These are phyloP conservation scores for Epichloe typhina DNA, from an alignment of 2,329 filamentous ascomycete species.

Conservation along the genomic window DNA sequence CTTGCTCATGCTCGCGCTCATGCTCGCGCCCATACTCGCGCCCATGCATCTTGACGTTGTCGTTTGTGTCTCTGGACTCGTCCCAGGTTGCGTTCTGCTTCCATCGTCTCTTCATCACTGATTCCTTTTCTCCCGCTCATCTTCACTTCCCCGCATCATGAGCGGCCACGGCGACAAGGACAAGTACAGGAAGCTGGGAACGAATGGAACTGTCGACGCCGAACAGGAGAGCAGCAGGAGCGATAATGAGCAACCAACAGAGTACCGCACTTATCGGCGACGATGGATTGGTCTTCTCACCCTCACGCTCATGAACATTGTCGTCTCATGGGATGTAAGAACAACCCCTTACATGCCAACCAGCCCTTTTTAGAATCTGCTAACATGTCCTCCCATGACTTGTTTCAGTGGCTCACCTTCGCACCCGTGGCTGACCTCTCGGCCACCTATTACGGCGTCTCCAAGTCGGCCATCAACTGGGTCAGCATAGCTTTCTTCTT, in stretches of 20 bases:
- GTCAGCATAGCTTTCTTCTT: constrained; percentile 80
- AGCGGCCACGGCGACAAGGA: constrained; percentile 1
- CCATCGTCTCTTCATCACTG: not conserved
- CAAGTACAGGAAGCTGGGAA: constrained; percentile 16
- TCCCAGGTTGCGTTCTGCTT: not conserved
- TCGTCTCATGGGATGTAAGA: constrained; percentile 89
- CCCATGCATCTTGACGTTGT: no score
- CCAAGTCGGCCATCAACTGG: constrained; percentile 78
- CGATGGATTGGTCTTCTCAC: constrained; percentile 81
- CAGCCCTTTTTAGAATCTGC: not conserved
- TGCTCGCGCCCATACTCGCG: no score
- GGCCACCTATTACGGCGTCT: constrained; percentile 62
- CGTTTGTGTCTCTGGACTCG: no score
- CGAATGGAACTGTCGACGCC: constrained; percentile 9
- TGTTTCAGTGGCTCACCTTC: constrained; percentile 68
- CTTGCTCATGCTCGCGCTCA: no score
- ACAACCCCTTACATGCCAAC: not conserved
- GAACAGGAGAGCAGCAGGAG: constrained; percentile 8
- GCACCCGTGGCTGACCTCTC: constrained; percentile 67
- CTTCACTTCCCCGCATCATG: not conserved
- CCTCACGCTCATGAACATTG: constrained; percentile 76
- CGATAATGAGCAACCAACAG: constrained; percentile 15
- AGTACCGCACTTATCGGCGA: constrained; percentile 54
- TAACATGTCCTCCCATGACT: not conserved
- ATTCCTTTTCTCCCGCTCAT: no score